These are phyloP conservation scores for Sapria himalayana DNA, from an alignment of 345 rosid genomes.

Conservation along the genomic window DNA sequence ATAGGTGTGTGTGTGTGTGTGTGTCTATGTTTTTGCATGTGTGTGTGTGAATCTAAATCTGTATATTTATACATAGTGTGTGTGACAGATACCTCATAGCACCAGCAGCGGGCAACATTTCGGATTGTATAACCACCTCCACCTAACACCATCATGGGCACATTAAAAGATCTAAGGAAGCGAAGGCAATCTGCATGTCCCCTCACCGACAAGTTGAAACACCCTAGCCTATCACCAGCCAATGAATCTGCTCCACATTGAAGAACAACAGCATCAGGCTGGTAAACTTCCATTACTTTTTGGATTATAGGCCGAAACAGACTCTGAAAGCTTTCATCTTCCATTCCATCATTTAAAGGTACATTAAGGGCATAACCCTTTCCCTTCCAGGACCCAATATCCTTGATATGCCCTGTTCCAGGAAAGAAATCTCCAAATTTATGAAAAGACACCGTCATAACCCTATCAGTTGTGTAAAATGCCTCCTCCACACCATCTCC, in stretches of 20 bases:
- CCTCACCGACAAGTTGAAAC: conserved; percentile 89
- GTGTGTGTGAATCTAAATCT: background rate
- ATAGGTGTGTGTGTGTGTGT: no score
- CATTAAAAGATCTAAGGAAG: conserved; percentile 72
- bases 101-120: conserved; percentile 98
- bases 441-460: conserved; percentile 96
- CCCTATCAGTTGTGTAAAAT: conserved; percentile 96
- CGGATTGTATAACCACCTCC: conserved; percentile 98
- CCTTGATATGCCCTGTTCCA: conserved; percentile 80
- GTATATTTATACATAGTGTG: background rate
- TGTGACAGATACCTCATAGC: conserved; percentile 58
- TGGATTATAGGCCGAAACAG: conserved; percentile 68
- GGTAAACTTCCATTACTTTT: conserved; percentile 92
- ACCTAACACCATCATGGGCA: conserved; percentile 92
- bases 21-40: background rate
- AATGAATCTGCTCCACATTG: conserved; percentile 98
- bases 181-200: conserved; percentile 96
- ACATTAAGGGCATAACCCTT: conserved; percentile 84
- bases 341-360: conserved; percentile 79
- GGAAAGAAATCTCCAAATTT: conserved; percentile 97
- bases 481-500: conserved; percentile 99
- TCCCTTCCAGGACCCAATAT: conserved; percentile 46
- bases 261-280: conserved; percentile 96
- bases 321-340: conserved; percentile 62
- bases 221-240: conserved; percentile 89